Conservation (phyloP, 2,329 filamentous ascomycete genomes). For the Trichophyton schoenleinii region DNA sequence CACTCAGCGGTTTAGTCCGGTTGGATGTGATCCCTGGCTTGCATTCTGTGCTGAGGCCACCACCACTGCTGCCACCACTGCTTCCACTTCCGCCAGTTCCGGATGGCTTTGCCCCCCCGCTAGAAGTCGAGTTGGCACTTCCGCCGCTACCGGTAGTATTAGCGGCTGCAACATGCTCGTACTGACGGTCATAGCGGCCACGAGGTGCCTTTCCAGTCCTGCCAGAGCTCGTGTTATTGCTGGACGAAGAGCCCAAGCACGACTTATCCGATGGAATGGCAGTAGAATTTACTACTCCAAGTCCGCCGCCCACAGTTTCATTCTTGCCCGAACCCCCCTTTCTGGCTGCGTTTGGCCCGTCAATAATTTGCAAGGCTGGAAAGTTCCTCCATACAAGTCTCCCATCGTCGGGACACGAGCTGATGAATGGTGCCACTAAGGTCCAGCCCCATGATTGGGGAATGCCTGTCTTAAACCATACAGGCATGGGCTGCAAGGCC, state of each 20-base stretch:
- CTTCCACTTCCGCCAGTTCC: neutral
- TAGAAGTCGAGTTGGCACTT: neutral
- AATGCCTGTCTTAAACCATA: constrained; percentile 68
- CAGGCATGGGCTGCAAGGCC: constrained; percentile 67
- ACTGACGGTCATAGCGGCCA: constrained; percentile 22
- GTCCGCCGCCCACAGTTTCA: constrained; percentile 42
- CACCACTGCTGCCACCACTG: neutral
- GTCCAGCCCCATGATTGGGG: constrained; percentile 81
- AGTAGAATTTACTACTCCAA: constrained; percentile 24
- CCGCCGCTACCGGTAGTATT: neutral
- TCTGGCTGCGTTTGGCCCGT: constrained; percentile 63
- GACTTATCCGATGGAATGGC: constrained; percentile 7
- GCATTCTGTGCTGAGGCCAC: constrained; percentile 35
- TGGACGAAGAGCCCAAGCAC: constrained; percentile 21
- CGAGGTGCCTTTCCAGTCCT: constrained; percentile 47
- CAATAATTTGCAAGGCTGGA: constrained; percentile 57
- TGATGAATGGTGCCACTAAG: constrained; percentile 67
- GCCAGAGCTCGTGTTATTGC: constrained; percentile 42
- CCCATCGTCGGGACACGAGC: constrained; percentile 62
- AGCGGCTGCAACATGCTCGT: constrained; percentile 19
- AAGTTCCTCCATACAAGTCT: constrained; percentile 77
- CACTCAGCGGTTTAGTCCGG: constrained; percentile 57
- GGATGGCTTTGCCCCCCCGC: neutral
- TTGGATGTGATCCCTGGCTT: constrained; percentile 55
- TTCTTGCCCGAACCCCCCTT: constrained; percentile 46